Evolutionary conservation across 441 rosid genomes (phyloP).

Genomic region (Hura crepitans): DNA sequence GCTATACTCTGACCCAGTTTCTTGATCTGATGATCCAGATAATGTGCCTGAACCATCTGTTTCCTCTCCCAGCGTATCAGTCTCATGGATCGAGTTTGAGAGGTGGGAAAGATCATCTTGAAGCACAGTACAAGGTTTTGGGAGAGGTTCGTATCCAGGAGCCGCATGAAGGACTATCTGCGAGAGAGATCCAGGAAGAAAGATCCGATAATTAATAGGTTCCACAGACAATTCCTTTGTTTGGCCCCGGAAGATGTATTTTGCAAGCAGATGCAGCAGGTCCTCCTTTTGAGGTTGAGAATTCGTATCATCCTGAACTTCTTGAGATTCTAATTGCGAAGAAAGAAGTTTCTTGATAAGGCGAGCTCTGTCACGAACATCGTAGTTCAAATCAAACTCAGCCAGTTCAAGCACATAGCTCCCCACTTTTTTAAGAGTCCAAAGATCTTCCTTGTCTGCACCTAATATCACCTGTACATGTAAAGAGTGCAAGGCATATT

Average conservation of each 20-base stretch:
- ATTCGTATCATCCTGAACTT: slow-evolving; percentile 35
- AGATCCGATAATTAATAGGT: slow-evolving; percentile 55
- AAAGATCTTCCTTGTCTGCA: slow-evolving; percentile 51
- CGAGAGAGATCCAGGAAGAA: slow-evolving; percentile 96
- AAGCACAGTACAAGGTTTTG: slow-evolving; percentile 70
- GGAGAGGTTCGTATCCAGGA: slow-evolving; percentile 97
- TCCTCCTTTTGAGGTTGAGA: slow-evolving; percentile 35
- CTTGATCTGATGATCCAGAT: slow-evolving; percentile 60
- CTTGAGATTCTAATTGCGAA: slow-evolving; percentile 37
- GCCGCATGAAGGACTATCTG: slow-evolving; percentile 98
- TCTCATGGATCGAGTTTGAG: slow-evolving; percentile 28
- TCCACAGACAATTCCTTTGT: slow-evolving; percentile 37
- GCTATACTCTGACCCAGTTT: slow-evolving; percentile 63
- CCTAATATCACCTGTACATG: slow-evolving; percentile 49
- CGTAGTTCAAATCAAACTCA: slow-evolving; percentile 76
- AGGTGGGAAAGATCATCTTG: slow-evolving; percentile 40
- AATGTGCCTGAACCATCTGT: slow-evolving; percentile 42
- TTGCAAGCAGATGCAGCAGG: slow-evolving; percentile 38
- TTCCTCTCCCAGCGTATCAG: slow-evolving; percentile 33
- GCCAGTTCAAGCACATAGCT: slow-evolving; percentile 83
- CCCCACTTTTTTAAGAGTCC: slow-evolving; percentile 43
- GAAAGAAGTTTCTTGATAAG: slow-evolving; percentile 58
- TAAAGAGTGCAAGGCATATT: slow-evolving; percentile 10
- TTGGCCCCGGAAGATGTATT: slow-evolving; percentile 55
- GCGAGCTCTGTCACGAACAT: slow-evolving; percentile 92